Evolutionary conservation across 805 yeast genomes (phyloP).

Genomic region (Wickerhamiella slavikovae): DNA sequence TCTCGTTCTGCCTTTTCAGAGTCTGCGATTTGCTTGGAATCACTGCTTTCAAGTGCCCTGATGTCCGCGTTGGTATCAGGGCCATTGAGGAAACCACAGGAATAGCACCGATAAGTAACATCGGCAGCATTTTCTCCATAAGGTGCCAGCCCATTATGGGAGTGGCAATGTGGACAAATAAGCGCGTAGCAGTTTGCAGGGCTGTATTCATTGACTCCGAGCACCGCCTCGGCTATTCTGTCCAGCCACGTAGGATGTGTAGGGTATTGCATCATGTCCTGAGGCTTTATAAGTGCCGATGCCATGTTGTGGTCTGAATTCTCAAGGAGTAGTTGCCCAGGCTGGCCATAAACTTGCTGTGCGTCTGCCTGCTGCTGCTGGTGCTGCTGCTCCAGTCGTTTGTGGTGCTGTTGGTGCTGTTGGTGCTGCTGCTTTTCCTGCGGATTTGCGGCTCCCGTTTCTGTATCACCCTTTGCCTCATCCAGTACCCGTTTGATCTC

Average conservation of each 20-base stretch:
- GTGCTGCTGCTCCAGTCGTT: too few relatives aligned
- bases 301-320: not conserved
- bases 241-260: conserved; percentile 22
- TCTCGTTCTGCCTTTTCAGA: too few relatives aligned
- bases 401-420: too few relatives aligned
- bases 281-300: not conserved
- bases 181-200: conserved; percentile 46
- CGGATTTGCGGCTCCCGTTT: conserved; percentile 3
- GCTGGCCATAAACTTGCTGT: not conserved
- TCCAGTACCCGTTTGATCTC: conserved; percentile 54
- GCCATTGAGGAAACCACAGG: conserved; percentile 27
- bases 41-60: not conserved
- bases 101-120: conserved; percentile 42
- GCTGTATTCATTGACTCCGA: conserved; percentile 46
- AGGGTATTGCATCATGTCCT: not conserved
- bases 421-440: not conserved
- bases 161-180: conserved; percentile 42
- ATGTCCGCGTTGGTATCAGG: not conserved
- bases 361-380: too few relatives aligned
- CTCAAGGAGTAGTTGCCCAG: not conserved
- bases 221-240: conserved; percentile 22
- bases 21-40: not conserved
- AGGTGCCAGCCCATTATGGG: conserved; percentile 68
- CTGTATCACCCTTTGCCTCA: conserved; percentile 42
- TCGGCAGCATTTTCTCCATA: conserved; percentile 34